Percentiles rank a stretch among this genome's conserved stretches.
Conservation (phyloP, 129 eudicot species). For the Arctium minus region DNA sequence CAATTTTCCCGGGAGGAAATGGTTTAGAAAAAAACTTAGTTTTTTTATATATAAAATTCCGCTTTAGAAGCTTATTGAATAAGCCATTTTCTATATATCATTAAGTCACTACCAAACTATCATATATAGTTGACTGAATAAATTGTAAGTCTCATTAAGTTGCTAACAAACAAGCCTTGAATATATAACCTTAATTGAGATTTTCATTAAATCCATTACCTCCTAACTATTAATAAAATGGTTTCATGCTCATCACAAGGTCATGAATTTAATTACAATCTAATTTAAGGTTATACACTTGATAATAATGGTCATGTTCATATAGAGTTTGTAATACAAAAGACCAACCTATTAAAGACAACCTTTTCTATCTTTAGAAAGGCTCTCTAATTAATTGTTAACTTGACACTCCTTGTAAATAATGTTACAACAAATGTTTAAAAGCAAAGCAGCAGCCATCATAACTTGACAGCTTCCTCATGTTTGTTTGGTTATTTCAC, state of each 20-base stretch:
- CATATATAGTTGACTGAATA: too few relatives aligned
- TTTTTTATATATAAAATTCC: too few relatives aligned
- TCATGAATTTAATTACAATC: not conserved
- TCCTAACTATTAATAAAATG: not conserved
- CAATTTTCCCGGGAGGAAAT: too few relatives aligned
- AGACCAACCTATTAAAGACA: not conserved
- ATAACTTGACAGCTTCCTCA: conserved; percentile 25
- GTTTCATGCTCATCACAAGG: not conserved
- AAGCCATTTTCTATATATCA: too few relatives aligned
- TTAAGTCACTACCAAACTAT: too few relatives aligned
- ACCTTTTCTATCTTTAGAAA: not conserved
- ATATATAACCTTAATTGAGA: not conserved
- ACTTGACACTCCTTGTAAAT: not conserved
- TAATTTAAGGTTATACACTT: not conserved
- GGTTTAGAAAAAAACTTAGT: too few relatives aligned
- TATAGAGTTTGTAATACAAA: not conserved
- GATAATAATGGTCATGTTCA: not conserved
- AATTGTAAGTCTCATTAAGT: too few relatives aligned
- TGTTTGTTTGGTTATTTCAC: conserved; percentile 38
- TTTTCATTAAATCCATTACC: not conserved
- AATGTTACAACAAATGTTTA: conserved; percentile 25
- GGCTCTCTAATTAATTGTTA: not conserved
- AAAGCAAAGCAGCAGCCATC: conserved; percentile 10
- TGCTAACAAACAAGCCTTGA: too few relatives aligned
- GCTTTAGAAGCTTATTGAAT: too few relatives aligned